Percentiles rank a stretch among this genome's conserved stretches.
These are phyloP conservation scores for Hypoxylon lenormandii DNA, from an alignment of 495 filamentous ascomycete genomes.

Conservation along the genomic window DNA sequence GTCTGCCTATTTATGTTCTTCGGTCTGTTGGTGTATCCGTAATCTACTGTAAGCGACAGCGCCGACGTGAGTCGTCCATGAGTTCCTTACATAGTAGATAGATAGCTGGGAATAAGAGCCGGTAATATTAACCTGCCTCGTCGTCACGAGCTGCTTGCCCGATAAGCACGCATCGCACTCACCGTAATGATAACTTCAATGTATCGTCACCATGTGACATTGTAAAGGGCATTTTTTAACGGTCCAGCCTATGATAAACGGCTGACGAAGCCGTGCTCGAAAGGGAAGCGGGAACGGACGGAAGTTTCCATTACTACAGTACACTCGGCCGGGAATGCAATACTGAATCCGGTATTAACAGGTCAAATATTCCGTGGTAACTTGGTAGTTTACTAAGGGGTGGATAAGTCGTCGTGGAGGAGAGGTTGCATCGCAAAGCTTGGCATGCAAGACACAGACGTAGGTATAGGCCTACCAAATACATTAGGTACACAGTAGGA, in stretches of 20 bases:
- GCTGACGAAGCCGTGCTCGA: constrained; percentile 31
- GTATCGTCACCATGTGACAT: constrained; percentile 30
- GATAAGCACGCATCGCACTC: constrained; percentile 5
- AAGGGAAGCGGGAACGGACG: constrained; percentile 31
- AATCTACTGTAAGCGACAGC: constrained; percentile 1
- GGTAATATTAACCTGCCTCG: constrained; percentile 1
- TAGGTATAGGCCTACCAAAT: constrained; percentile 18
- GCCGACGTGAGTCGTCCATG: constrained; percentile 9
- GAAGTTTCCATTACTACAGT: constrained; percentile 35
- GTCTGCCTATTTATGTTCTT: constrained; percentile 13
- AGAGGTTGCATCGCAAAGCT: constrained; percentile 47
- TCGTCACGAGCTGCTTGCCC: constrained; percentile 10
- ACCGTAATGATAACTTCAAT: constrained; percentile 22
- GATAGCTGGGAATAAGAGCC: constrained; percentile 20
- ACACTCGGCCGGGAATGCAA: constrained; percentile 35
- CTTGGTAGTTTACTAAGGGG: constrained; percentile 2
- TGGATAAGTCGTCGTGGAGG: constrained; percentile 27
- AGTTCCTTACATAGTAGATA: too few species aligned
- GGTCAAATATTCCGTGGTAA: constrained; percentile 30
- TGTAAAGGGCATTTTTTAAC: constrained; percentile 7
- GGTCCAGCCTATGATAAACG: constrained; percentile 26
- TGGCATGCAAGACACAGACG: constrained; percentile 47
- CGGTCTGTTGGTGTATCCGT: not conserved
- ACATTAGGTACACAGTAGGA: constrained; percentile 9
- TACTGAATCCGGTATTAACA: constrained; percentile 24